Conservation (phyloP, 2,329 filamentous ascomycete species). For the Trichoderma pleuroti region DNA sequence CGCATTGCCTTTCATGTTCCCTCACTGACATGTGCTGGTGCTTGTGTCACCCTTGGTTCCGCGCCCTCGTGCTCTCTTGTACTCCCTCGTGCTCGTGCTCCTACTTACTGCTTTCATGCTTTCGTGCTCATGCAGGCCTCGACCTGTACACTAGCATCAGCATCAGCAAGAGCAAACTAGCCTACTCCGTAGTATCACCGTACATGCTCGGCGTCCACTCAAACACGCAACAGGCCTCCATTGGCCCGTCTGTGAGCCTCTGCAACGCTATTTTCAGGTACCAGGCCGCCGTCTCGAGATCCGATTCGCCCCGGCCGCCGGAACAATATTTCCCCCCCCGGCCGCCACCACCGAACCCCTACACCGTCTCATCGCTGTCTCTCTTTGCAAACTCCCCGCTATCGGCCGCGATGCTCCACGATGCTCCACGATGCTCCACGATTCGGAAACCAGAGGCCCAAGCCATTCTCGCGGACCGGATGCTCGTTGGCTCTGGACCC, state of each 20-base stretch:
- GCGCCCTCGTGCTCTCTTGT: neutral
- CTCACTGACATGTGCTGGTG: neutral
- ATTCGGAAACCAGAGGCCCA: conserved; percentile 6
- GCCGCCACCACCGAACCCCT: conserved; percentile 2
- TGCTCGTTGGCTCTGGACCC: neutral
- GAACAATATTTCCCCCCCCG: conserved; percentile 7
- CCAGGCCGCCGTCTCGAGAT: neutral
- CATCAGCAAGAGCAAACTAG: too few species aligned
- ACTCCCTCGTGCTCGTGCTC: neutral
- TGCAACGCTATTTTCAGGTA: conserved; percentile 11
- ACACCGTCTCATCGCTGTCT: conserved; percentile 10
- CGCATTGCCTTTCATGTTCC: neutral
- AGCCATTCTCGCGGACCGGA: neutral
- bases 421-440: conserved; percentile 18
- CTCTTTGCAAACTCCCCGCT: neutral
- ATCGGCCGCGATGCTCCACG: conserved; percentile 16
- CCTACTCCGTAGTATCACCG: neutral
- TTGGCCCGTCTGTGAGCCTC: neutral
- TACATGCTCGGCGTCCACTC: neutral
- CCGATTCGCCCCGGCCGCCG: neutral
- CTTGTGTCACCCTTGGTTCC: neutral
- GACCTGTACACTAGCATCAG: too few species aligned
- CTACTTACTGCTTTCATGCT: neutral
- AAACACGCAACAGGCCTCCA: neutral
- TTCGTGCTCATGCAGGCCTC: neutral